A percentile compares a stretch with the other conserved stretches of the same genome.
phyloP scores from a whole-genome alignment of 176 grass and related monocot species.

The Rhynchospora pubera region DNA sequence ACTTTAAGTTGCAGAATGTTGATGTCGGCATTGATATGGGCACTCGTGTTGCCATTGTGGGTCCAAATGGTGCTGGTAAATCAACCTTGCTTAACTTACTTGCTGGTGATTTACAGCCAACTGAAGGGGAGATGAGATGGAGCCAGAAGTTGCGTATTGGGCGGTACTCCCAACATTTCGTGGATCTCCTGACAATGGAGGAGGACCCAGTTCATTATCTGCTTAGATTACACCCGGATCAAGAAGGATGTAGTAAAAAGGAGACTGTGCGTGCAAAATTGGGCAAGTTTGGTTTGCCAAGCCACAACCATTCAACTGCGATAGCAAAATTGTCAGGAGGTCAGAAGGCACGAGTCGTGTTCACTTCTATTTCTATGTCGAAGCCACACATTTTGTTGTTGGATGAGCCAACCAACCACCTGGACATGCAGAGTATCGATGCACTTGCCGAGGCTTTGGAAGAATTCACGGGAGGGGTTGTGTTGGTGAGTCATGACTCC shows the following conservation, averaged over 20 bases:
- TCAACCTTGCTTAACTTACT: slow-evolving; percentile 94
- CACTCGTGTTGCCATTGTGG: slow-evolving; percentile 88
- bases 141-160: slow-evolving; percentile 94
- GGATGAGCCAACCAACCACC: slow-evolving; percentile 97
- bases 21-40: slow-evolving; percentile 99
- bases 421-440: slow-evolving; percentile 99
- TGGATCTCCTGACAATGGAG: slow-evolving; percentile 92
- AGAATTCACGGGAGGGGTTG: slow-evolving; percentile 89
- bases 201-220: slow-evolving; percentile 93
- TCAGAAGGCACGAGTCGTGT: slow-evolving; percentile 84
- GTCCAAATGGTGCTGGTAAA: slow-evolving; percentile 92
- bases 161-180: slow-evolving; percentile 91
- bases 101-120: slow-evolving; percentile 71
- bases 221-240: slow-evolving; percentile 81
- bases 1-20: slow-evolving; percentile 76
- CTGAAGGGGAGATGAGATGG: slow-evolving; percentile 64
- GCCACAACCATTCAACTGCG: slow-evolving; percentile 98
- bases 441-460: slow-evolving; percentile 84
- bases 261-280: slow-evolving; percentile 90
- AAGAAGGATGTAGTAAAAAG: slow-evolving; percentile 85
- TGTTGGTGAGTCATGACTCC: slow-evolving; percentile 87
- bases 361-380: slow-evolving; percentile 97
- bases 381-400: slow-evolving; percentile 84
- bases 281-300: slow-evolving; percentile 91
- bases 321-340: slow-evolving; percentile 93